Base-by-base conservation (phyloP, 129 eudicot species). In the Escallonia herrerae region DNA sequence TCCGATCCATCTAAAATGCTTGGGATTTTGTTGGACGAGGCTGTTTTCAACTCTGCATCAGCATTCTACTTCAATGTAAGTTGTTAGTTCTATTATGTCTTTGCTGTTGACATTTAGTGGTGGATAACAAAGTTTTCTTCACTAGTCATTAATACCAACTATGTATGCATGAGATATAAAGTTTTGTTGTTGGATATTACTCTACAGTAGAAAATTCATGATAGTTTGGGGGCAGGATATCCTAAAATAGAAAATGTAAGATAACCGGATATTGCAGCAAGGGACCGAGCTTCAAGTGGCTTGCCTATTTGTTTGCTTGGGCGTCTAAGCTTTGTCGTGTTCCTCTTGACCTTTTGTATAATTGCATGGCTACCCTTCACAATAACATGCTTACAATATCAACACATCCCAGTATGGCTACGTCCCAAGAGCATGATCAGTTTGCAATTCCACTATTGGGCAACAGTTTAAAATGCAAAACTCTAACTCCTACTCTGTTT, bases 31-130 rank as follows among this genome's bases (percentile, higher is more conserved):
- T 40, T 86, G 62, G 86, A 76, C n/a, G 83, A 79, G 72, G 88
- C 88, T 53, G 88, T 86, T 72, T 82, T 86, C 58, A 65, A 60
- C 72, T 86, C 93, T 39, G 93, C 88, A 22, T 71, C 78, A 12
- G 66, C 68, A 71, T 70, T 72, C 40, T 86, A 86, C 69, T 82
- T 60, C 72, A 50, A 80, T 67, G 88, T 86, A 80, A 79, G 59
- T 60, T 49, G 38, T 43, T 7, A 56, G 71, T 43, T 76, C 68
- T 72, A 11, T 7, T 62, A 7, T 22, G n/a, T 43, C 45, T 51
- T 51, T 50, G 40, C 10, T 48, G 8, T 40, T 22, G 22, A 2
- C 37, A 13, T 38, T 10, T 61, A 8, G 15, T 43, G 33, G 33
- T 22, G 33, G 33, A 22, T 22, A 22, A 22, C 33, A 22, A 22